Evolutionary conservation across 2,329 filamentous ascomycete species (phyloP), one percentile per base, ranked within the genome.

Genomic region (Tolypocladium paradoxum): DNA sequence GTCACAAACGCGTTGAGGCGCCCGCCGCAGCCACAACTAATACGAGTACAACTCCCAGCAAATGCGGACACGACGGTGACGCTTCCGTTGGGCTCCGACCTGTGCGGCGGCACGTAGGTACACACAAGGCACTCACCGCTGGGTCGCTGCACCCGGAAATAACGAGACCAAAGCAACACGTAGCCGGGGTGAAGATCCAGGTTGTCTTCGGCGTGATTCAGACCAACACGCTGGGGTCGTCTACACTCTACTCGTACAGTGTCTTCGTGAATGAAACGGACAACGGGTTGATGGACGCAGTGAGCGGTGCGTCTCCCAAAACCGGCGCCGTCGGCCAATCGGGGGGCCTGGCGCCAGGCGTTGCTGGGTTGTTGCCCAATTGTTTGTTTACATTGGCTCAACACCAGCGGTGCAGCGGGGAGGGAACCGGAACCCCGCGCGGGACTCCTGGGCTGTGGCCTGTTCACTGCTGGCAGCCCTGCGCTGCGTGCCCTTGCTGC

Each of bases 321-420:
- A 35, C 36, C 18, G 3, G 3, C 36, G 11, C n/a, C 43, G 27
- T 16, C 8, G 36, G 48, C 64, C 60, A 67, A 67, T 65, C 43
- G 54, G 54, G 46, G 22, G 37, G 40, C 40, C 35, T 24, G 22
- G 43, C 27, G 14, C 18, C 27, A 24, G 27, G 56, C 61, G 65
- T 67, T 67, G 65, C 65, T 66, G 59, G 61, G 65, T 58, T 55
- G 65, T 65, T 64, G 61, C 57, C 57, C 57, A 54, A 58, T 61
- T 65, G 65, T 67, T 67, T 67, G 64, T 67, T 67, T 67, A 67
- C 64, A 49, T 14, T 14, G 36, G 24, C 12, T 35, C 49, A 24
- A 24, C 47, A 34, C 47, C 47, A 29, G 40, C 27, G 22, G n/a
- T n/a, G n/a, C n/a, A n/a, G n/a, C n/a, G n/a, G n/a, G n/a, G n/a